A percentile compares a stretch with the other conserved stretches of the same genome.
These are phyloP conservation scores for Sclerotinia minor DNA, from an alignment of 2,329 filamentous ascomycete genomes.

Conservation along the genomic window DNA sequence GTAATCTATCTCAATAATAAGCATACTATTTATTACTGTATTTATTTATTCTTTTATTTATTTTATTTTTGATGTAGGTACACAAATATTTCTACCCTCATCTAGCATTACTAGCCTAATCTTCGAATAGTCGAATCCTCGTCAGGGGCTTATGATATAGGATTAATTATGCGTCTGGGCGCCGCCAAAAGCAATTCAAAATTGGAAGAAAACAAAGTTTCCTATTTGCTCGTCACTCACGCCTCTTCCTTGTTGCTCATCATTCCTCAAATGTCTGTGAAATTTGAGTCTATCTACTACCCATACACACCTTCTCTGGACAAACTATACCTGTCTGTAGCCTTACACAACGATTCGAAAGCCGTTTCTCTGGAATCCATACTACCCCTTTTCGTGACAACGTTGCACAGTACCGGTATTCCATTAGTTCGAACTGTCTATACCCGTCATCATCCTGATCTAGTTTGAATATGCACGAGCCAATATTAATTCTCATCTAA, in stretches of 20 bases:
- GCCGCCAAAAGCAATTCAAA: conserved; percentile 16
- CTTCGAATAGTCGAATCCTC: neutral
- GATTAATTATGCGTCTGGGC: conserved; percentile 1
- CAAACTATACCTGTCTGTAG: conserved; percentile 5
- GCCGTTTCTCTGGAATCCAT: neutral
- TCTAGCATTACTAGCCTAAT: neutral
- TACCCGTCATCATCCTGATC: conserved; percentile 20
- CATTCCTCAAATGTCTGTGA: neutral
- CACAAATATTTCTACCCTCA: neutral
- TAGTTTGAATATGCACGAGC: conserved; percentile 17
- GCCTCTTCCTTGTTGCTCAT: neutral
- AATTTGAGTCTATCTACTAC: neutral
- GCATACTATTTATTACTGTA: too few relatives aligned
- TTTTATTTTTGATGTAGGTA: neutral
- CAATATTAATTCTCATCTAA: conserved; percentile 13
- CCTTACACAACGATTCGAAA: conserved; percentile 1
- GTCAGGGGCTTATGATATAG: conserved; percentile 15
- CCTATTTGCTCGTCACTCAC: neutral
- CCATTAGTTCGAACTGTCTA: conserved; percentile 7
- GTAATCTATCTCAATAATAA: too few relatives aligned
- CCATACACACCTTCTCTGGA: neutral
- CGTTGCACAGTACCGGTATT: conserved; percentile 12
- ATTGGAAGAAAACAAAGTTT: neutral
- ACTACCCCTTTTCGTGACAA: conserved; percentile 1
- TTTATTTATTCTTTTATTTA: too few relatives aligned